These are phyloP conservation scores for Coniochaeta ligniaria DNA, from an alignment of 2,329 filamentous ascomycete genomes.

Conservation along the genomic window DNA sequence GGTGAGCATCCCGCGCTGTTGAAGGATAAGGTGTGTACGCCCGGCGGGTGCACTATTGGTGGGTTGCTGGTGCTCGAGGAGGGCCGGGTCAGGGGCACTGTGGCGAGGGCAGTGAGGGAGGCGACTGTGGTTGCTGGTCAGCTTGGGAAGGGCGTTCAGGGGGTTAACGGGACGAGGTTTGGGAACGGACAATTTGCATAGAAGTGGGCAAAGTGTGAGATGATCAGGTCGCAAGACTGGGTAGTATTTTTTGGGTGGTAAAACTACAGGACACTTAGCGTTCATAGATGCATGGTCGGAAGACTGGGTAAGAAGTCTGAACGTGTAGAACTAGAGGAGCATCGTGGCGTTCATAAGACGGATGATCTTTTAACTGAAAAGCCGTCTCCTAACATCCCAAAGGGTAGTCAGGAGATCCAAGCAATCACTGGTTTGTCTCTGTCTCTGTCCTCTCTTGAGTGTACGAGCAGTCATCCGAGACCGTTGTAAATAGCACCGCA, in stretches of 20 bases:
- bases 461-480: background rate
- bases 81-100: constrained; percentile 57
- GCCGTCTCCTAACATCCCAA: too few species aligned
- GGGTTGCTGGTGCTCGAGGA: constrained; percentile 70
- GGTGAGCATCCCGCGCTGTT: constrained; percentile 71
- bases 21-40: constrained; percentile 69
- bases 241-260: too few species aligned
- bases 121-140: constrained; percentile 63
- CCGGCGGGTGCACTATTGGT: constrained; percentile 71
- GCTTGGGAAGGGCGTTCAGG: constrained; percentile 48
- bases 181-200: background rate
- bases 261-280: too few species aligned
- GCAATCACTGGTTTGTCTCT: background rate
- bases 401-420: background rate
- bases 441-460: background rate
- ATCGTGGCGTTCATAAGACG: too few species aligned
- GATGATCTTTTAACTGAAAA: too few species aligned
- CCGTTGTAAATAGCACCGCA: background rate
- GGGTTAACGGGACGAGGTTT: constrained; percentile 39
- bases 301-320: too few species aligned
- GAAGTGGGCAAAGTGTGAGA: too few species aligned
- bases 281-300: too few species aligned
- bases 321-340: too few species aligned
- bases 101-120: constrained; percentile 63
- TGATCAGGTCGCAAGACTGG: too few species aligned